Evolutionary conservation across 2,329 filamentous ascomycete species (phyloP), one percentile per base, ranked within the genome.

Genomic region (Albifimbria verrucaria): DNA sequence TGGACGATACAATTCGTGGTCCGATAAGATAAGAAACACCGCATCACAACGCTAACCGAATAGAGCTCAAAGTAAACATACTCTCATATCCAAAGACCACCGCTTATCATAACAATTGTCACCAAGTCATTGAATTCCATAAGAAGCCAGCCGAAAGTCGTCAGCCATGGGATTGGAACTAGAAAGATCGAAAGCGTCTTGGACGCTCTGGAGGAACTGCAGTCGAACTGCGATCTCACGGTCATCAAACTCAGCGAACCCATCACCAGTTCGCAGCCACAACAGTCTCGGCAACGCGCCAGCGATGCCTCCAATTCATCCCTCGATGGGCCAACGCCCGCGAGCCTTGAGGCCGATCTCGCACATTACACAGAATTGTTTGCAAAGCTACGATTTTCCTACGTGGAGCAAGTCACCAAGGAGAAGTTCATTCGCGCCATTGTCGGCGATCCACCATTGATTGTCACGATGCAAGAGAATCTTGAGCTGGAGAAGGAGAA

Each of bases 321-420:
- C 22, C 79, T 85, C 56, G 85, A 87, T 59, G 83, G 81, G 55
- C 83, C 85, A 18, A 90, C 86, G 10, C 91, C 92, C 0, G 82
- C 88, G 17, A 87, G 87, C 18, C 78, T 97, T 7, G 86, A 90
- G 58, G 90, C 89, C 24, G 93, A 97, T 70, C 79, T 97, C 24
- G 78, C 81, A 25, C 92, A 97, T 71, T 97, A 97, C 76, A 91
- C 90, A 74, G 92, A 97, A 72, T 83, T 97, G 20, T 99, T 97
- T 72, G 88, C 91, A 42, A 97, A 99, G 74, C 81, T 97, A 39
- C 90, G 93, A 62, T 97, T 97, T 77, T 95, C 90, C 59, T 97
- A 97, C 72, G 89, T 97, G 62, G 94, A 99, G 73, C 94, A 97
- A 77, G 92, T 97, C 57, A 97, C 93, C 44, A 99, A 97, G 73